phyloP scores from a whole-genome alignment of 202 grass and related monocot genomes.

The Carex arenaria region DNA sequence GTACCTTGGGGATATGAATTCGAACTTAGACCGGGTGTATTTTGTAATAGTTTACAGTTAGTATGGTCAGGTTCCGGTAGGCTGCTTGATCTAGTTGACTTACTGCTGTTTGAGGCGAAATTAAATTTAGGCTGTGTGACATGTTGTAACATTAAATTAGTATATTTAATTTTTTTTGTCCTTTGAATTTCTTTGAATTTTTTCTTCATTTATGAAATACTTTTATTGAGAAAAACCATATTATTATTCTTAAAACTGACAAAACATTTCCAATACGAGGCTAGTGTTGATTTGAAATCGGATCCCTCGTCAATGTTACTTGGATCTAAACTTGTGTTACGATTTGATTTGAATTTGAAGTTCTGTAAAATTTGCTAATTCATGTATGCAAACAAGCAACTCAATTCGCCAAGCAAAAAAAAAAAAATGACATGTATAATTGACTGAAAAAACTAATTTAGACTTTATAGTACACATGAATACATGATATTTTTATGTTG shows the following conservation, averaged over 20 bases:
- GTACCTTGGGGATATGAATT: too few species aligned
- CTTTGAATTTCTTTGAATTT: neutral
- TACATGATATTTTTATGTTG: too few species aligned
- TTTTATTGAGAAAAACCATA: neutral
- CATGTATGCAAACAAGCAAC: too few species aligned
- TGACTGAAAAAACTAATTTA: too few species aligned
- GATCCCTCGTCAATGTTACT: neutral
- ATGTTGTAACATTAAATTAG: constrained; percentile 1
- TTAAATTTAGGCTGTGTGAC: neutral
- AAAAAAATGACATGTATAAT: too few species aligned
- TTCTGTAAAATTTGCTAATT: neutral
- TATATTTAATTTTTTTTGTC: neutral
- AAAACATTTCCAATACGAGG: neutral
- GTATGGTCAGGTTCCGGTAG: neutral
- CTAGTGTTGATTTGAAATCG: neutral
- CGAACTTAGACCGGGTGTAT: constrained; percentile 2
- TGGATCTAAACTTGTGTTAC: neutral
- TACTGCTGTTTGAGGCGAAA: neutral
- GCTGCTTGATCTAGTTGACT: neutral
- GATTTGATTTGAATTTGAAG: neutral
- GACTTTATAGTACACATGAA: too few species aligned
- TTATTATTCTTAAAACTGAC: neutral
- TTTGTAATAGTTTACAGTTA: neutral
- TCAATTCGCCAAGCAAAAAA: too few species aligned
- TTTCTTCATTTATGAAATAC: neutral